phyloP scores from a whole-genome alignment of 169 alveolate species.

The Plasmodium sp. region DNA sequence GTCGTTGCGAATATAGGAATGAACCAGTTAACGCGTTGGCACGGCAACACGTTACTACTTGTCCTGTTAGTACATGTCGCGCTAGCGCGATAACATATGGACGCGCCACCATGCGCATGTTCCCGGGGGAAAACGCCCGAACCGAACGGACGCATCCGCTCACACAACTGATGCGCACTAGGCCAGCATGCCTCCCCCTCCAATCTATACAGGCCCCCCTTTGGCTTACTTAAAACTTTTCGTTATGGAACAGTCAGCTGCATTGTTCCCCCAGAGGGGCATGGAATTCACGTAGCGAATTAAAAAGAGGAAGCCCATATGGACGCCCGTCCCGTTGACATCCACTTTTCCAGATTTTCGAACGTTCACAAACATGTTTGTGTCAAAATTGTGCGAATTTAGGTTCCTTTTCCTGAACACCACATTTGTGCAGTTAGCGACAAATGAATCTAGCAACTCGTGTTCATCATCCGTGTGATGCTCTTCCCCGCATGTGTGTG shows the following conservation, averaged over 20 bases:
- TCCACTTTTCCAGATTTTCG: constrained; percentile 20
- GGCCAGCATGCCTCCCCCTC: background rate
- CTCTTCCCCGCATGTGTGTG: constrained; percentile 6
- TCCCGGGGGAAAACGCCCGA: background rate
- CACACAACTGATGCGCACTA: background rate
- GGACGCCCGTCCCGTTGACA: background rate
- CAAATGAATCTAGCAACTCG: background rate
- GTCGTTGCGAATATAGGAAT: background rate
- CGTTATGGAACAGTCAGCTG: constrained; percentile 58
- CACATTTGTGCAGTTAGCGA: background rate
- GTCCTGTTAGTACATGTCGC: background rate
- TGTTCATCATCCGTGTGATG: background rate
- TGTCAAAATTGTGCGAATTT: constrained; percentile 33
- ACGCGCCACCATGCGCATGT: background rate
- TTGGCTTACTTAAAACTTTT: constrained; percentile 16
- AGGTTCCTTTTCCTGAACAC: constrained; percentile 25
- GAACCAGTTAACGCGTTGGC: background rate
- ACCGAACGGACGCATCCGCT: background rate
- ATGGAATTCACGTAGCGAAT: constrained; percentile 74
- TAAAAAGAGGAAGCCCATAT: constrained; percentile 33
- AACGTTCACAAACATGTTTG: constrained; percentile 34
- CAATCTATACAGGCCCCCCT: background rate
- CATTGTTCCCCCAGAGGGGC: constrained; percentile 53
- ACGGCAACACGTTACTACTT: background rate
- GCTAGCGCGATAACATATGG: background rate